A percentile compares a stretch with the other conserved stretches of the same genome.
These are phyloP conservation scores for Leccinum fibrillosum DNA, from an alignment of 768 basidiomycete genomes.

Conservation along the genomic window DNA sequence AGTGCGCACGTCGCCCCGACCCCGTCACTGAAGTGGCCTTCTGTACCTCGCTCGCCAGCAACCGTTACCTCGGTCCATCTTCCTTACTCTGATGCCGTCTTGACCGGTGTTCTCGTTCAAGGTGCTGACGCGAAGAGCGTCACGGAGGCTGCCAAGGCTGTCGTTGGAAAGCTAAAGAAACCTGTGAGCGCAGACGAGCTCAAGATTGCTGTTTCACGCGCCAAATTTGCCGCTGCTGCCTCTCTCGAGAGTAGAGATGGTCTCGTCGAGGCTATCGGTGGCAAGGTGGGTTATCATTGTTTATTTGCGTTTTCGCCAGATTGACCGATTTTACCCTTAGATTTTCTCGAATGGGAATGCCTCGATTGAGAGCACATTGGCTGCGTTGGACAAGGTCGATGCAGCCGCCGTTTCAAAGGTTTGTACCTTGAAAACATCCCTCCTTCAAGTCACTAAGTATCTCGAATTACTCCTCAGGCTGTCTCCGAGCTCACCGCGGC, in stretches of 20 bases:
- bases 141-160: constrained; percentile 64
- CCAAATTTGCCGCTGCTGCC: constrained; percentile 79
- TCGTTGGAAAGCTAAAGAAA: constrained; percentile 61
- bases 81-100: constrained; percentile 87
- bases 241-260: constrained; percentile 69
- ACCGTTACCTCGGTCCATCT: constrained; percentile 73
- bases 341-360: constrained; percentile 56
- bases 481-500: constrained; percentile 61
- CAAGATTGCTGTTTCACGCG: constrained; percentile 80
- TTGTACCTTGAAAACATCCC: neutral
- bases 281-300: constrained; percentile 48
- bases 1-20: constrained; percentile 76
- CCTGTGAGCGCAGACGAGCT: constrained; percentile 64
- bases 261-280: constrained; percentile 54
- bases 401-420: constrained; percentile 71
- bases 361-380: constrained; percentile 59
- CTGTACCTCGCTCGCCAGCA: constrained; percentile 54
- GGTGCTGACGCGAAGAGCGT: constrained; percentile 61
- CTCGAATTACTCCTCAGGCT: constrained; percentile 34
- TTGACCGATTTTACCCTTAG: constrained; percentile 33
- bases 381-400: constrained; percentile 68
- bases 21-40: constrained; percentile 84
- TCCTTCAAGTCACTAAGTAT: neutral
- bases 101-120: constrained; percentile 82
- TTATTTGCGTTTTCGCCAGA: constrained; percentile 4